Base-by-base conservation (phyloP, 495 filamentous ascomycete species). In the Recurvomyces mirabilis region DNA sequence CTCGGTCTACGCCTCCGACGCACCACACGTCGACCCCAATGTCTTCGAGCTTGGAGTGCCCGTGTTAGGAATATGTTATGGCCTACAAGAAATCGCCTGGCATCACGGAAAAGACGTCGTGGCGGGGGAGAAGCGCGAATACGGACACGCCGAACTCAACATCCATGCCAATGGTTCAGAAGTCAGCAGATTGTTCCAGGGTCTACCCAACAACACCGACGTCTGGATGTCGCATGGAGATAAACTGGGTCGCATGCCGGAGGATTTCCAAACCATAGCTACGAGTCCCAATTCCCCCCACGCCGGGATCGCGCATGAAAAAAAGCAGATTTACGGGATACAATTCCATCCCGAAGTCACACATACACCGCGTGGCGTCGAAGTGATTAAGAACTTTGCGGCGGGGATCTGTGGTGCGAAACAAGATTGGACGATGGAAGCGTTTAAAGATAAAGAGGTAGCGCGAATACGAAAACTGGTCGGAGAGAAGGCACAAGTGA, bases 341-440 rank as follows among this genome's bases (percentile, higher is more conserved):
- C 87, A 93, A 61, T 87, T 93, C 57, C 87, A 94, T 58, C 86
- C 86, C 1, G 87, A 94, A 60, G 79, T 89, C 43, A 79, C 79
- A 10, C 80, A 86, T 57, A 80, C 79, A 0, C 69, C 70, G 1
- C 60, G 67, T 38, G 84, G 87, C 9, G 79, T 53, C 5, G 58
- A 73, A 12, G 57, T 93, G 11, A 65, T 94, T 2, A 63, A 72
- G 51, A 94, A 94, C 66, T 94, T 94, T 53, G 79, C 81, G 15
- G 72, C 89, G 41, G 68, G 70, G 23, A 87, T 94, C 47, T 94
- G 88, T 63, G 67, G 71, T 25, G 82, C 78, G 26, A 57, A 69
- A 29, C 74, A 77, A 51, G 72, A 84, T 56, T 94, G 88, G 87
- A 78, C 72, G 2, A 94, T 94, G 87, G 66, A 68, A 20, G 70